Base-by-base conservation (phyloP, 2,329 filamentous ascomycete species). In the Botrytis tulipae region DNA sequence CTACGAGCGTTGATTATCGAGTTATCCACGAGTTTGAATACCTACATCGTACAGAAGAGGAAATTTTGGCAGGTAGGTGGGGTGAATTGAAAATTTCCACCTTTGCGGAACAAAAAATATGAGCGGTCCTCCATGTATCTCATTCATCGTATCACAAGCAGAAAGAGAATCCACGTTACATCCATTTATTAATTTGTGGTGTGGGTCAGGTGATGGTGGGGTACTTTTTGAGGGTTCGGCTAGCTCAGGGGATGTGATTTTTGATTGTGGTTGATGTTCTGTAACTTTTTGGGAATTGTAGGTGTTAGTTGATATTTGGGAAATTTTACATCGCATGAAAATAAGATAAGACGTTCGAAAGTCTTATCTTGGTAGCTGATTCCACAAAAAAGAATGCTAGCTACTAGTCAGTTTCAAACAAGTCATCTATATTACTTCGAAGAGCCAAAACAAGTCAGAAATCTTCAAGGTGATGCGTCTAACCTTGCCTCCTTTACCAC, bases 161-260 rank as follows among this genome's bases (percentile, higher is more conserved):
- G 62, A 65, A 10, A 37, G 48, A 3, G 25, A 46, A 14, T 32
- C 12, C 42, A 66, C 10, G 40, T 65, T 42, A 51, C 7, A 51
- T 51, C 44, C 63, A 42, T 40, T n/a, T 61, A 18, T 59, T n/a
- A 7, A 6, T 10, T 62, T 48, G 68, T 62, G 29, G 20, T 32
- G 68, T 70, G 57, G 57, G 42, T 29, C 29, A 29, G 40, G 48
- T n/a, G 14, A 54, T 54, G 48, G 48, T 63, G 68, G 40, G 40
- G 25, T 60, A n/a, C 10, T 37, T 4, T 48, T 22, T 29, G 35
- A 51, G 69, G 46, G 42, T 37, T 71, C 57, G 69, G 40, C 59
- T 71, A 71, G 59, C 16, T 71, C 44, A 71, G 69, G 69, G 69
- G 69, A 51, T 9, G 35, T 54, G 48, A n/a, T 35, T 40, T 62